phyloP scores from a whole-genome alignment of 1,284 basidiomycete genomes.

The Porodaedalea pini region DNA sequence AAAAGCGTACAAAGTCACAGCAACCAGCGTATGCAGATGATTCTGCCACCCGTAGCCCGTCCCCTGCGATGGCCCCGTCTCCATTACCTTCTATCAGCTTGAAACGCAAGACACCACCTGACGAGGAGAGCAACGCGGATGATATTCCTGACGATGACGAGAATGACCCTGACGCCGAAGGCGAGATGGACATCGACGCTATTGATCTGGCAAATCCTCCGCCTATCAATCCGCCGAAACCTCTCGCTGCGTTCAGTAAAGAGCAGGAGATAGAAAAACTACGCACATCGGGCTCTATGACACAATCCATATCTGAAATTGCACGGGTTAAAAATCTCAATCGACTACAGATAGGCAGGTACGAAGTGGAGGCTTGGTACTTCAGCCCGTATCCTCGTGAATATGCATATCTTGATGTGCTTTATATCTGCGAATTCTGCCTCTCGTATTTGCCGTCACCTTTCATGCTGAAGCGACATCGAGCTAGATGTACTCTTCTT shows the following conservation, averaged over 20 bases:
- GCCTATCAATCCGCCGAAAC: constrained; percentile 41
- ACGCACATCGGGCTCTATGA: constrained; percentile 97
- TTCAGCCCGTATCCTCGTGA: constrained; percentile 99
- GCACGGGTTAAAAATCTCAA: constrained; percentile 98
- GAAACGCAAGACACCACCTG: constrained; percentile 61
- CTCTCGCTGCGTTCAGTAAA: constrained; percentile 74
- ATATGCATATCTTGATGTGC: constrained; percentile 90
- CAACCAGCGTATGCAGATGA: constrained; percentile 44
- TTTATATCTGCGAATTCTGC: constrained; percentile 99
- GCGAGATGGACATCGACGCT: constrained; percentile 45
- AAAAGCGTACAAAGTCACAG: constrained; percentile 33
- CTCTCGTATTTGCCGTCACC: constrained; percentile 84
- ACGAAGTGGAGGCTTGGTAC: constrained; percentile 99
- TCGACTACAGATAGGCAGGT: constrained; percentile 91
- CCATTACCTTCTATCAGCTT: constrained; percentile 47
- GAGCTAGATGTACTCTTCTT: constrained; percentile 87
- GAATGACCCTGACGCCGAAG: constrained; percentile 53
- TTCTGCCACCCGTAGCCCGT: constrained; percentile 36
- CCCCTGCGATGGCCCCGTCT: constrained; percentile 23
- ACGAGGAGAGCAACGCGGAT: constrained; percentile 60
- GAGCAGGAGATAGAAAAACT: constrained; percentile 99
- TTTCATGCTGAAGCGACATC: constrained; percentile 88
- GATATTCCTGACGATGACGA: constrained; percentile 60
- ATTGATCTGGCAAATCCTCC: constrained; percentile 38
- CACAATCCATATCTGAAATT: constrained; percentile 95